Conservation (phyloP, 73 alveolate genomes). For the Durusdinium trenchii region DNA sequence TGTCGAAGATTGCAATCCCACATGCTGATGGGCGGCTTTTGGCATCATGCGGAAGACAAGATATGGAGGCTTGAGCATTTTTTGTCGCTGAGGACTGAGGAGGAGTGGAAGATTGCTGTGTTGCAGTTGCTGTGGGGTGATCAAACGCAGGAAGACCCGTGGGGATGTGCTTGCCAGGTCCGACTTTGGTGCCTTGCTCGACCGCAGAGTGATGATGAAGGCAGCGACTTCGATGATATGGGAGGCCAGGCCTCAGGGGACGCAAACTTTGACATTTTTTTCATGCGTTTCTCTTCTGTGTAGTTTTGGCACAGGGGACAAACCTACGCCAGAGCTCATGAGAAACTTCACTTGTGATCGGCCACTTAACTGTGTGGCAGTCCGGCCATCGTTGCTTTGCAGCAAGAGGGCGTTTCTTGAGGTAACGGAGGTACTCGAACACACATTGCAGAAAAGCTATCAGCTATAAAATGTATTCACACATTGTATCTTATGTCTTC, state of each 20-base stretch:
- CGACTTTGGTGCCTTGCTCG: constrained; percentile 76
- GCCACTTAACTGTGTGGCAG: constrained; percentile 74
- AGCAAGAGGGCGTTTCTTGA: background rate
- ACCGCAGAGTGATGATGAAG: constrained; percentile 14
- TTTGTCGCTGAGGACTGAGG: background rate
- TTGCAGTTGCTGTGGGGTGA: background rate
- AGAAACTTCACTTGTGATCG: constrained; percentile 81
- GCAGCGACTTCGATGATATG: constrained; percentile 71
- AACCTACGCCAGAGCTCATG: constrained; percentile 80
- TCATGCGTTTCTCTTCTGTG: background rate
- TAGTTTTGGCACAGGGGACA: background rate
- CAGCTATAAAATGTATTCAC: too few relatives aligned
- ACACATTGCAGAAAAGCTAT: too few relatives aligned
- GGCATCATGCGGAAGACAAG: constrained; percentile 91
- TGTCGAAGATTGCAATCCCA: constrained; percentile 71
- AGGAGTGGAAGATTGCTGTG: too few relatives aligned
- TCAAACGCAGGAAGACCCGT: too few relatives aligned
- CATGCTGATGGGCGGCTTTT: constrained; percentile 68
- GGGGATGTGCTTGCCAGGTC: constrained; percentile 64
- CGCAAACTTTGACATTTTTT: background rate
- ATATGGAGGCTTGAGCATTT: constrained; percentile 67
- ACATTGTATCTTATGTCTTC: too few relatives aligned
- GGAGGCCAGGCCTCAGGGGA: constrained; percentile 11
- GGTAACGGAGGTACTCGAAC: too few relatives aligned
- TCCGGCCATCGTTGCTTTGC: constrained; percentile 40